phyloP scores from a whole-genome alignment of 441 rosid genomes.

The Biscutella laevigata region DNA sequence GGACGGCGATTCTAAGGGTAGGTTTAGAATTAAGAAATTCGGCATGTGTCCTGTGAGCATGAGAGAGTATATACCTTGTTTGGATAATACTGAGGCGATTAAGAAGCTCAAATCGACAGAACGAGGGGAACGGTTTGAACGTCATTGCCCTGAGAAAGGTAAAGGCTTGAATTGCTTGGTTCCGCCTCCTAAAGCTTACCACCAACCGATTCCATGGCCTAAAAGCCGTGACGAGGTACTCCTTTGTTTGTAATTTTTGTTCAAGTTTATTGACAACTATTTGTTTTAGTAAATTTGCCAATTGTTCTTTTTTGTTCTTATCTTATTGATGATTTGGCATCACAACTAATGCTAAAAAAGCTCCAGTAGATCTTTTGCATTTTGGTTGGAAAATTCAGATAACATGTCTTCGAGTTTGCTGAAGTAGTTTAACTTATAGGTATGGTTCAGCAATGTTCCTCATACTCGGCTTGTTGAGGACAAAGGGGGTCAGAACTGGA shows the following conservation, averaged over 20 bases:
- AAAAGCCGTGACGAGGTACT: constrained; percentile 92
- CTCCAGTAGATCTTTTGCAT: not conserved
- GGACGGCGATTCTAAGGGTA: constrained; percentile 17
- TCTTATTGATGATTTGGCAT: not conserved
- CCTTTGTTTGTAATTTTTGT: too few species aligned
- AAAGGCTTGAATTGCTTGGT: constrained; percentile 64
- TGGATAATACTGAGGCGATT: constrained; percentile 74
- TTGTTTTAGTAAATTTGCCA: too few species aligned
- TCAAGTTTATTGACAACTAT: too few species aligned
- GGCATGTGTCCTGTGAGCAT: constrained; percentile 43
- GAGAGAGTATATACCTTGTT: constrained; percentile 83
- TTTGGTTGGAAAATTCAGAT: constrained; percentile 13
- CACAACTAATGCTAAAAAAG: not conserved
- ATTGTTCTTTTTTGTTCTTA: not conserved
- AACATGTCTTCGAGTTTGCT: not conserved
- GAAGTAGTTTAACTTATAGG: constrained; percentile 32
- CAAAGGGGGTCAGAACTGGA: constrained; percentile 99
- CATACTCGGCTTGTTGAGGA: constrained; percentile 83
- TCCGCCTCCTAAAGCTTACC: constrained; percentile 69
- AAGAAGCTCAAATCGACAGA: constrained; percentile 52
- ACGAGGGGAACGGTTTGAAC: constrained; percentile 71
- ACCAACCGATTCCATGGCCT: constrained; percentile 81
- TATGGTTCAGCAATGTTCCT: constrained; percentile 86
- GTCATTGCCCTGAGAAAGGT: constrained; percentile 72
- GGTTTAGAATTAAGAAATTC: constrained; percentile 32